Evolutionary conservation across 306 rosid genomes (phyloP).

Genomic region (Vigna unguiculata): DNA sequence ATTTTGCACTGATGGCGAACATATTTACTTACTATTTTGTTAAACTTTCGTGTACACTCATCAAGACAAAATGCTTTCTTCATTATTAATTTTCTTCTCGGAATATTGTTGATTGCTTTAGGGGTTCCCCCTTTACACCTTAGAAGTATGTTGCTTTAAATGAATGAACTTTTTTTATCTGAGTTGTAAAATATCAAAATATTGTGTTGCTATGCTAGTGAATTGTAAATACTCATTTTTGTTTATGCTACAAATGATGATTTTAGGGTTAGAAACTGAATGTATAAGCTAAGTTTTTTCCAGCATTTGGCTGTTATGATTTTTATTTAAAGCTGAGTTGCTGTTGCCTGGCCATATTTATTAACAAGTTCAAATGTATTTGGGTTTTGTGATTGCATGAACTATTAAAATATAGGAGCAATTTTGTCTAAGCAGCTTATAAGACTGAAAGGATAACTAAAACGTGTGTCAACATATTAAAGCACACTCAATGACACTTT

Average conservation of each 20-base stretch:
- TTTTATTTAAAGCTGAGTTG: not conserved
- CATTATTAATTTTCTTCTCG: conserved; percentile 1
- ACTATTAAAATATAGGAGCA: not conserved
- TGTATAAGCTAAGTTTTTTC: not conserved
- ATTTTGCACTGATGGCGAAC: not conserved
- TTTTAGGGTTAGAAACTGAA: not conserved
- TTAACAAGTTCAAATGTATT: not conserved
- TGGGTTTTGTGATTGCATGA: not conserved
- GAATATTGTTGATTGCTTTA: conserved; percentile 19
- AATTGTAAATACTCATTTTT: not conserved
- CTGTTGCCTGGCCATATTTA: not conserved
- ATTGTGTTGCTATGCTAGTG: conserved; percentile 12
- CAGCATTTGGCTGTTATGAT: not conserved
- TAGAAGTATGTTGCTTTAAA: not conserved
- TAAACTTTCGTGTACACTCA: not conserved
- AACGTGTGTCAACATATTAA: not conserved
- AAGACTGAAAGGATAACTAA: not conserved
- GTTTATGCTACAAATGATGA: not conserved
- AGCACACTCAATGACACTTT: not conserved
- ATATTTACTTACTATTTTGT: not conserved
- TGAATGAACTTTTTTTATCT: not conserved
- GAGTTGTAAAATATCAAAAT: not conserved
- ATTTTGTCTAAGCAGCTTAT: not conserved
- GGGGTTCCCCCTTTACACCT: not conserved
- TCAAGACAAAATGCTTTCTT: conserved; percentile 1